phyloP scores from a whole-genome alignment of 306 rosid species.

The Echinosophora koreensis region DNA sequence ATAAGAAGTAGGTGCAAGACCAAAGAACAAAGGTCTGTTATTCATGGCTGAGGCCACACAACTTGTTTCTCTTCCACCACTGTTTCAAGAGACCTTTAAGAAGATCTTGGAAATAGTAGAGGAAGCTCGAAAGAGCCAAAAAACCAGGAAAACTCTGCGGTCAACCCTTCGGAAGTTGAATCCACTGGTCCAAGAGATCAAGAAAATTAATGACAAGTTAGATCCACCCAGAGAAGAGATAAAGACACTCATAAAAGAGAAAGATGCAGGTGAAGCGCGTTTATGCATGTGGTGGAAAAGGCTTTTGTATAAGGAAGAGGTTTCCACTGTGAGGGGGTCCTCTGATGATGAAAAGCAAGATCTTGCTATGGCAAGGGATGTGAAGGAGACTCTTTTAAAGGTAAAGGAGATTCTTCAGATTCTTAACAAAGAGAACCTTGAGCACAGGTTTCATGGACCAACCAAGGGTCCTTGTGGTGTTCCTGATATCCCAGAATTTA shows the following conservation, averaged over 20 bases:
- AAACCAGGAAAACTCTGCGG: not conserved
- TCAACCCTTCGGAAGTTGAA: slow-evolving; percentile 9
- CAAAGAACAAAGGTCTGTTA: too few species aligned
- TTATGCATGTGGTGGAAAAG: not conserved
- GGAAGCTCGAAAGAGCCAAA: not conserved
- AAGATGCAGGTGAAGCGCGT: not conserved
- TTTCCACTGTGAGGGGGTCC: not conserved
- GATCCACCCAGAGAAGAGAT: slow-evolving; percentile 44
- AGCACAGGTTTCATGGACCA: not conserved
- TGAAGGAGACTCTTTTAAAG: slow-evolving; percentile 35
- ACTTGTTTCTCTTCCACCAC: not conserved
- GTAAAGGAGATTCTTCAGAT: slow-evolving; percentile 17
- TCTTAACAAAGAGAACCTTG: not conserved
- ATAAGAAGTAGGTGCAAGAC: too few species aligned
- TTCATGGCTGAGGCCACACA: slow-evolving; percentile 27
- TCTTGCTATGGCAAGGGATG: slow-evolving; percentile 13
- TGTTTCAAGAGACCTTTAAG: not conserved
- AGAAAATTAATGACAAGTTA: slow-evolving; percentile 17
- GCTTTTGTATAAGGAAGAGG: not conserved
- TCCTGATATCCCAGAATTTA: slow-evolving; percentile 41
- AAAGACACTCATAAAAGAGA: slow-evolving; percentile 22
- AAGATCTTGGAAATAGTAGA: not conserved
- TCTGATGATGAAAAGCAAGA: not conserved
- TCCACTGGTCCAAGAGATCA: slow-evolving; percentile 41
- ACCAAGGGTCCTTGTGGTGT: slow-evolving; percentile 23